phyloP scores from a whole-genome alignment of 139 green algal genomes.

The Asterochloris erici region DNA sequence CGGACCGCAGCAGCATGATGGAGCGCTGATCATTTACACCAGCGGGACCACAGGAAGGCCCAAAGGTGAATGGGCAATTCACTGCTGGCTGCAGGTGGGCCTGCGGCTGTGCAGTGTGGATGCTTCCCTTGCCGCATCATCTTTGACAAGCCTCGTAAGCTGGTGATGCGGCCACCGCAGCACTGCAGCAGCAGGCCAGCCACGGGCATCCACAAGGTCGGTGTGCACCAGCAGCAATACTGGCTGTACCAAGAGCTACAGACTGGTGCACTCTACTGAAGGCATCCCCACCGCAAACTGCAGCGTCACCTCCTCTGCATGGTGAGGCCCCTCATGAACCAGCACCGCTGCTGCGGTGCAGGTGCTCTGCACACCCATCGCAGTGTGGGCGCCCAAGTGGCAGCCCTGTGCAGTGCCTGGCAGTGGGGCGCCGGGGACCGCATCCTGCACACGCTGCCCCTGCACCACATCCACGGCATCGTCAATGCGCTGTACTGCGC shows the following conservation, averaged over 20 bases:
- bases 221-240: too few relatives aligned
- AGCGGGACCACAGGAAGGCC: conserved; percentile 93
- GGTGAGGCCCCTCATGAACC: not conserved
- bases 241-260: too few relatives aligned
- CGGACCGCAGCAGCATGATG: conserved; percentile 18
- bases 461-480: conserved; percentile 96
- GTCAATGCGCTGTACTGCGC: conserved; percentile 88
- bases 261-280: too few relatives aligned
- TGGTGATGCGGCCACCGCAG: too few relatives aligned
- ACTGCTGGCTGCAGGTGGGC: too few relatives aligned
- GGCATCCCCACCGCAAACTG: too few relatives aligned
- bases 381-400: conserved; percentile 67
- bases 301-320: not conserved
- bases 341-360: conserved; percentile 10
- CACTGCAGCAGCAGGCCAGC: too few relatives aligned
- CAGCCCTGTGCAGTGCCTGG: conserved; percentile 69
- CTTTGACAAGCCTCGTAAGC: too few relatives aligned
- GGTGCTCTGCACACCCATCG: conserved; percentile 69
- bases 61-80: conserved; percentile 61
- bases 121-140: too few relatives aligned
- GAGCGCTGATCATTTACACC: conserved; percentile 95
- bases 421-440: conserved; percentile 65
- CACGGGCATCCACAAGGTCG: too few relatives aligned
- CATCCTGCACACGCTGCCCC: conserved; percentile 87
- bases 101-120: too few relatives aligned